Evolutionary conservation across 148 eudicot species (phyloP), one percentile per base, ranked within the genome.

Genomic region (Dysphania ambrosioides): DNA sequence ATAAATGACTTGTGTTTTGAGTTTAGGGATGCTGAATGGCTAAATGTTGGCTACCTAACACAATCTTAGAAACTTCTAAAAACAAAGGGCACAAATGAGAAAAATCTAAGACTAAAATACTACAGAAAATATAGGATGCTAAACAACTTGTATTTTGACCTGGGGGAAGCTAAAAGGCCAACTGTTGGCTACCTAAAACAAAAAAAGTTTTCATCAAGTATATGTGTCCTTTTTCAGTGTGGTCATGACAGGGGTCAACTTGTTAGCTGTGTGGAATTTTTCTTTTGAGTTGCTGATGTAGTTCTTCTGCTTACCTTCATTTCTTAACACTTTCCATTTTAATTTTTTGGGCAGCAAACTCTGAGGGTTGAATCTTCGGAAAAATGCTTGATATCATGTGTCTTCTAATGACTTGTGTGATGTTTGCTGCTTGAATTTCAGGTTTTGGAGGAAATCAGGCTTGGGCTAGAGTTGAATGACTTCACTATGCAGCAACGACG

Each of bases 371-470:
- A 12, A 9, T 47, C 31, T 42, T 31, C 3, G 19, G 24, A 19
- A 19, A 15, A 27, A 26, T 5, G 12, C 7, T 15, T 42, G 26
- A 9, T 6, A 30, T 59, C 32, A 26, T 67, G 71, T 65, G 32
- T 66, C 53, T 72, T 47, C 15, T 26, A 23, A 34, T 53, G 51
- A 59, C 16, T 57, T 29, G 31, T 72, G 53, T 31, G 63, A 60
- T 35, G 23, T 18, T 53, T 55, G 24, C 11, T 75, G 13, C 26
- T 78, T 71, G 73, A 42, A 65, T 79, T 80, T 72, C 87, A 95
- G 98, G 97, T 95, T 24, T 85, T 95, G 88, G 98, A 95, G 79
- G 96, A 92, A 81, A 90, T 95, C 60, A 86, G 98, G 78, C 36
- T 83, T 44, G 98, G 97, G 26, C 71, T 95, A 30, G 98, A 95